Percentiles rank a stretch among this genome's conserved stretches.
Evolutionary conservation across 768 basidiomycete genomes (phyloP).

Genomic region (Tylopilus intermedius): DNA sequence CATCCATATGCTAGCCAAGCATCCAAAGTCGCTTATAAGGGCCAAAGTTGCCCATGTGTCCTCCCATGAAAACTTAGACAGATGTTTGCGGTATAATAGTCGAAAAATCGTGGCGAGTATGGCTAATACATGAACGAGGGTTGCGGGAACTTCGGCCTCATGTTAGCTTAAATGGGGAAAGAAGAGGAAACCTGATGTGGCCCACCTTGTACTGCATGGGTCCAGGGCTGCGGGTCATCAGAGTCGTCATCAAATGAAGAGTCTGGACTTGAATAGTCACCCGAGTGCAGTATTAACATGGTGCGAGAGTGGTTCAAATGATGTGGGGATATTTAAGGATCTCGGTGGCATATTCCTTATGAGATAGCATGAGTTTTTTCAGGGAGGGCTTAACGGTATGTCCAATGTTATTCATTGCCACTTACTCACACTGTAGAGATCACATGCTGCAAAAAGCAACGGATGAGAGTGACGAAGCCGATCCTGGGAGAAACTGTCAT

Average conservation of each 20-base stretch:
- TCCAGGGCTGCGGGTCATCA: not conserved
- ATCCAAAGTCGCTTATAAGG: constrained; percentile 19
- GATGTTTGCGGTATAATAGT: constrained; percentile 19
- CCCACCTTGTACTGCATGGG: constrained; percentile 14
- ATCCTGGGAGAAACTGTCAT: too few species aligned
- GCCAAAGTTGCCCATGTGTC: constrained; percentile 25
- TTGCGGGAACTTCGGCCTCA: constrained; percentile 12
- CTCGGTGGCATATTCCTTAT: too few species aligned
- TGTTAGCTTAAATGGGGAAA: not conserved
- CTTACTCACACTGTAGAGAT: too few species aligned
- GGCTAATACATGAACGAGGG: constrained; percentile 7
- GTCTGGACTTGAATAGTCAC: not conserved
- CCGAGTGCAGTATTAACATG: not conserved
- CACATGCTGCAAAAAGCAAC: too few species aligned
- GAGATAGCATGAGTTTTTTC: too few species aligned
- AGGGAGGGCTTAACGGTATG: too few species aligned
- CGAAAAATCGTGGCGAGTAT: constrained; percentile 19
- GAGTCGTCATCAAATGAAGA: not conserved
- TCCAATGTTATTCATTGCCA: too few species aligned
- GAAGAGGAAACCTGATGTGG: not conserved
- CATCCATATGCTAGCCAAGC: constrained; percentile 21
- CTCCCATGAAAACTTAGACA: constrained; percentile 24
- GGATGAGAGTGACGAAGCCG: too few species aligned
- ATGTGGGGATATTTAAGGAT: too few species aligned
- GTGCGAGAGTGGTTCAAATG: not conserved